phyloP scores from a whole-genome alignment of 768 basidiomycete genomes.

The Agaricus subrufescens region DNA sequence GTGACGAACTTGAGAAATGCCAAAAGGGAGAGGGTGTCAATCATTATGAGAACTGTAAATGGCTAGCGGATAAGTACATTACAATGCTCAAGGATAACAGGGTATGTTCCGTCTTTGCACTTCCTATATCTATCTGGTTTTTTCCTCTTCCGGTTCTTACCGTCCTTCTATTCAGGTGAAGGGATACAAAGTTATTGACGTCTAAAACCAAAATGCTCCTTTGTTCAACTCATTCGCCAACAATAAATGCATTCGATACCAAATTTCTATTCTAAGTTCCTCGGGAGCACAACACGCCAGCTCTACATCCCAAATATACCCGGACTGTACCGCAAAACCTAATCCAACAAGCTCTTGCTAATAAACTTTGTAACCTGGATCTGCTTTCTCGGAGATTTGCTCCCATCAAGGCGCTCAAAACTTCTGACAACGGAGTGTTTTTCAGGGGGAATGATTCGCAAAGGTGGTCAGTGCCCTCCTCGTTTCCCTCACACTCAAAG shows the following conservation, averaged over 20 bases:
- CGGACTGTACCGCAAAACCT: too few relatives aligned
- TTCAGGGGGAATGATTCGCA: too few relatives aligned
- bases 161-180: conserved; percentile 48
- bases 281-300: too few relatives aligned
- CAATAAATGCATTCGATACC: background rate
- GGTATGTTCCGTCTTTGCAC: conserved; percentile 45
- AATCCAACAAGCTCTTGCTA: too few relatives aligned
- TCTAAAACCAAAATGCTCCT: conserved; percentile 13
- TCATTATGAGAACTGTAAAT: conserved; percentile 83
- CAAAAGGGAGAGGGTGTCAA: conserved; percentile 89
- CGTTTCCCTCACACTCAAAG: too few relatives aligned
- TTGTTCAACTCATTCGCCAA: background rate
- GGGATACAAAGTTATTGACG: conserved; percentile 79
- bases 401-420: too few relatives aligned
- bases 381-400: too few relatives aligned
- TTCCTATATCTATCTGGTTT: background rate
- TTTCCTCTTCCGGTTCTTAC: background rate
- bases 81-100: conserved; percentile 74
- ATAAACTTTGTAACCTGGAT: too few relatives aligned
- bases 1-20: conserved; percentile 86
- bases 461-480: too few relatives aligned
- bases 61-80: conserved; percentile 79
- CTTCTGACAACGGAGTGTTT: too few relatives aligned
- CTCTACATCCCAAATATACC: too few relatives aligned
- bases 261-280: background rate